Base-by-base conservation (phyloP, 176 grass and related monocot genomes). In the Juncus inflexus region DNA sequence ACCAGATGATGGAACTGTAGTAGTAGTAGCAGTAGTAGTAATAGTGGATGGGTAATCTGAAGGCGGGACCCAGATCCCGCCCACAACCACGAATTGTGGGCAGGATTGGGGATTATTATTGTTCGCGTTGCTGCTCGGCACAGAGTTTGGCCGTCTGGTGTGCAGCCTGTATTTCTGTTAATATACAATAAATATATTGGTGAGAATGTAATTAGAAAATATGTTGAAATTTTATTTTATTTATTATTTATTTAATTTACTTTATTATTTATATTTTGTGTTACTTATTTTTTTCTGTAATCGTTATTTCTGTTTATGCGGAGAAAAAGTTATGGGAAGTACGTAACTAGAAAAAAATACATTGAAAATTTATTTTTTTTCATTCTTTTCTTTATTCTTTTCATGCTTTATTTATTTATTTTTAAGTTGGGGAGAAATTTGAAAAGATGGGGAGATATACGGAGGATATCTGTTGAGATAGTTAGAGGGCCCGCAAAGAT, bases 121-220 rank as follows among this genome's bases (percentile, higher is more conserved):
- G 80, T 43, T 49, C 38, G 40, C 58, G 19, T n/a, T 60, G 68
- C 13, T 71, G 40, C 68, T 63, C n/a, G 58, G 66, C 58, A 59
- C 60, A 9, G 74, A 49, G 11, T 56, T 63, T 8, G 73, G 80
- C 9, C 80, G 67, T n/a, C 80, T 71, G 35, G 80, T 83, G 57
- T 83, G 80, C 14, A 83, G 80, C 12, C 80, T 15, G 76, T 77
- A 83, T 66, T 83, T 83, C 80, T 83, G 73, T 42, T 60, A 3
- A 13, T 57, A 5, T 10, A 57, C 58, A 69, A 52, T 15, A 56
- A 15, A 39, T 37, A 7, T 19, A 9, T 69, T 69, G 55, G 3
- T 3, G 35, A 5, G 7, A 52, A 12, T 52, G 9, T 52, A 12
- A 12, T 52, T 12, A 52, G 9, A 52, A 12, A 28, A 28, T 28